Evolutionary conservation across 2,329 filamentous ascomycete genomes (phyloP).

Genomic region (Cadophora sp.): DNA sequence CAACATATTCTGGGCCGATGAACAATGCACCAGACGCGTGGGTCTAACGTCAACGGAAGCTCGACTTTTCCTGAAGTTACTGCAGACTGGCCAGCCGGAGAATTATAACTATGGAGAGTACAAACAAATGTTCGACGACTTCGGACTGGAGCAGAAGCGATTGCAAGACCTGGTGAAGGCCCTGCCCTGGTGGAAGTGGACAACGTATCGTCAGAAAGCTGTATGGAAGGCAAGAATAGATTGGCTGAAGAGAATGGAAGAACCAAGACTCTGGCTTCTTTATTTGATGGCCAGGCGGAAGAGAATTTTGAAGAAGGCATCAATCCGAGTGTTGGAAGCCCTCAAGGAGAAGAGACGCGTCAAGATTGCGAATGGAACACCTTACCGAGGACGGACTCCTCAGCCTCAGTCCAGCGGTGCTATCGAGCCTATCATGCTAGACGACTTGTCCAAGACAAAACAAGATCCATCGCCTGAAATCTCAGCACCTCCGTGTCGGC

Average conservation of each 20-base stretch:
- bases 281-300: slow-evolving; percentile 38
- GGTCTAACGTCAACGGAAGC: slow-evolving; percentile 38
- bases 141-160: slow-evolving; percentile 32
- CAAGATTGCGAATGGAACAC: slow-evolving; percentile 15
- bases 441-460: slow-evolving; percentile 21
- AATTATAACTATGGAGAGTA: slow-evolving; percentile 36
- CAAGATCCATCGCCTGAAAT: not conserved
- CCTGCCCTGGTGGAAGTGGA: slow-evolving; percentile 34
- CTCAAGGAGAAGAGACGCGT: slow-evolving; percentile 31
- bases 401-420: not conserved
- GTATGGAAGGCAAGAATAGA: slow-evolving; percentile 36
- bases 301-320: slow-evolving; percentile 34
- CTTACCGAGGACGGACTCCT: slow-evolving; percentile 17
- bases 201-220: slow-evolving; percentile 24
- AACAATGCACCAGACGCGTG: slow-evolving; percentile 36
- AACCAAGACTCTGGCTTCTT: slow-evolving; percentile 35
- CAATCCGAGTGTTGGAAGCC: slow-evolving; percentile 22
- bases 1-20: slow-evolving; percentile 40
- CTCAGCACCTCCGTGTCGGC: not conserved
- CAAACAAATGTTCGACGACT: slow-evolving; percentile 36
- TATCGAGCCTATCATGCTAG: slow-evolving; percentile 13
- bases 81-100: slow-evolving; percentile 34
- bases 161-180: slow-evolving; percentile 27
- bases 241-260: slow-evolving; percentile 38
- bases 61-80: slow-evolving; percentile 34